phyloP scores from a whole-genome alignment of 257 asterid genomes.

The Plantago elongata region DNA sequence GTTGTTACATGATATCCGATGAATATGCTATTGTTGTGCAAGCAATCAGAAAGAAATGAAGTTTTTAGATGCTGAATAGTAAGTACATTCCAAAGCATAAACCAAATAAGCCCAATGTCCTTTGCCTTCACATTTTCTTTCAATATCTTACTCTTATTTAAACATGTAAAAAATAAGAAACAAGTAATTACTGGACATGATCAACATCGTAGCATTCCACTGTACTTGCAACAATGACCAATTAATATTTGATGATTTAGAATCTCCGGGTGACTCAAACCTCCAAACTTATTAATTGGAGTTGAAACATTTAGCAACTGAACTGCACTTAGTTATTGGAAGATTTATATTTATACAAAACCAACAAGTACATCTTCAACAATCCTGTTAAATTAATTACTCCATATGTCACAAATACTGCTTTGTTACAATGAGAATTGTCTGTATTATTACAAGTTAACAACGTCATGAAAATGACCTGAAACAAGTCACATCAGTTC shows the following conservation, averaged over 20 bases:
- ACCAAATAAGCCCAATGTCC: neutral
- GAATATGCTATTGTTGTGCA: no score
- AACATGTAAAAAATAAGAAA: neutral
- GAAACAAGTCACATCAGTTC: constrained; percentile 7
- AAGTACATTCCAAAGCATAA: neutral
- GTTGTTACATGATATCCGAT: no score
- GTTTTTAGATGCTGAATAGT: neutral
- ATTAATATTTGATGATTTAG: neutral
- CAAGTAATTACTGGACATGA: neutral
- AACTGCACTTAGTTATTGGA: no score
- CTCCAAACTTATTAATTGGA: no score
- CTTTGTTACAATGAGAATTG: constrained; percentile 17
- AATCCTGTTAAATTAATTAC: neutral
- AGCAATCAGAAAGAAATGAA: no score
- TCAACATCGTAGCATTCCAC: constrained; percentile 4
- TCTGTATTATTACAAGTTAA: constrained; percentile 9
- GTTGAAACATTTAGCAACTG: no score
- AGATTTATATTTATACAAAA: neutral
- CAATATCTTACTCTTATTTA: no score
- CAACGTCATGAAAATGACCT: constrained; percentile 31
- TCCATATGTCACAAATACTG: constrained; percentile 12
- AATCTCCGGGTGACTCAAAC: no score
- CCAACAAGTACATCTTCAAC: constrained; percentile 1
- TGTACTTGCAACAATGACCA: neutral
- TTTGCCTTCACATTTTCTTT: no score